A percentile compares a stretch with the other conserved stretches of the same genome.
phyloP scores from a whole-genome alignment of 2,329 filamentous ascomycete genomes.

The Aspergillus novofumigatus region DNA sequence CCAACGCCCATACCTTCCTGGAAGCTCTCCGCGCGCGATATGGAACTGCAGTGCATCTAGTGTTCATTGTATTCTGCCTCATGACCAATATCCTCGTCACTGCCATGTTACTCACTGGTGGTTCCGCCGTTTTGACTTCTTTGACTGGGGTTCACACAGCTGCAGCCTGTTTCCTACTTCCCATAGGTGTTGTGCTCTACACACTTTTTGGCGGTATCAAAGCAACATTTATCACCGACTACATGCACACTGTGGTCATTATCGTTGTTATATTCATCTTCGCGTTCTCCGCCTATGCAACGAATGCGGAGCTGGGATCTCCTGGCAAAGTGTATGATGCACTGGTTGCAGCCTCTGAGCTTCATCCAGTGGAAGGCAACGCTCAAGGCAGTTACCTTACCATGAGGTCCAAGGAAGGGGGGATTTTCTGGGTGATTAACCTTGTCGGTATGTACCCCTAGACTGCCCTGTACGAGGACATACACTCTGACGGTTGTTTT shows the following conservation, averaged over 20 bases:
- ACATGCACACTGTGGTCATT: slow-evolving; percentile 70
- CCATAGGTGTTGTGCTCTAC: slow-evolving; percentile 75
- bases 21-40: slow-evolving; percentile 81
- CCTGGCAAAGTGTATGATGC: slow-evolving; percentile 75
- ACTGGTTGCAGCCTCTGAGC: slow-evolving; percentile 61
- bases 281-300: slow-evolving; percentile 75
- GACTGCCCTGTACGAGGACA: no score
- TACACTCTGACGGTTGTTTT: slow-evolving; percentile 1
- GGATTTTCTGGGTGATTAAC: slow-evolving; percentile 89
- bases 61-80: slow-evolving; percentile 77
- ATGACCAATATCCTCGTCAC: slow-evolving; percentile 85
- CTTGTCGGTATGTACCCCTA: slow-evolving; percentile 69
- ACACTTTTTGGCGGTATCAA: slow-evolving; percentile 75
- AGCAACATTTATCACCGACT: slow-evolving; percentile 81
- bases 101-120: slow-evolving; percentile 82
- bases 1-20: slow-evolving; percentile 76
- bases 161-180: slow-evolving; percentile 79
- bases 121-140: slow-evolving; percentile 67
- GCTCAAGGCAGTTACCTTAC: slow-evolving; percentile 78
- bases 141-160: slow-evolving; percentile 72
- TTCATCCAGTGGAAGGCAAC: slow-evolving; percentile 76
- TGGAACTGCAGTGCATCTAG: slow-evolving; percentile 66
- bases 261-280: slow-evolving; percentile 84
- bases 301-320: slow-evolving; percentile 66
- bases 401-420: slow-evolving; percentile 76